These are phyloP conservation scores for Saccharomyces hybrid DNA, from an alignment of 1,139 yeast genomes.

Conservation along the genomic window DNA sequence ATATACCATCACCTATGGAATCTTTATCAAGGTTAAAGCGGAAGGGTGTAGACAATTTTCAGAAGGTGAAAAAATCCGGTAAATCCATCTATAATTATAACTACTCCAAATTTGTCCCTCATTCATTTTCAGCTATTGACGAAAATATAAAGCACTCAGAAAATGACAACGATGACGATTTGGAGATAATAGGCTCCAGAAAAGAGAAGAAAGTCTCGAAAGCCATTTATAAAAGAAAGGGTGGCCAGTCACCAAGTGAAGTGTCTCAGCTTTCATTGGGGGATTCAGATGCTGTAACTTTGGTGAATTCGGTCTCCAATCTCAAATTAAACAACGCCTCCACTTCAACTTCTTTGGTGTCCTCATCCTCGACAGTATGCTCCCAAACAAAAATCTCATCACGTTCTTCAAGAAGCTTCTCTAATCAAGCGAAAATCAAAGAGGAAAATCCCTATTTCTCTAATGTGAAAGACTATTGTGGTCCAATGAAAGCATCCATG, in stretches of 20 bases:
- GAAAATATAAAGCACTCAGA: neutral
- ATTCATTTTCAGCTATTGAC: slow-evolving; percentile 2
- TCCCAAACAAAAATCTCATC: neutral
- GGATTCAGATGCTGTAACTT: slow-evolving; percentile 3
- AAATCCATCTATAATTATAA: slow-evolving; percentile 7
- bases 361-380: neutral
- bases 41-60: slow-evolving; percentile 12
- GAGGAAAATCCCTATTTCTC: neutral
- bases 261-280: neutral
- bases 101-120: neutral
- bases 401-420: neutral
- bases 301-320: slow-evolving; percentile 2
- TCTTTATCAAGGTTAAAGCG: slow-evolving; percentile 11
- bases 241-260: neutral
- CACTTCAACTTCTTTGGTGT: slow-evolving; percentile 1
- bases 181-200: neutral
- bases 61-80: slow-evolving; percentile 13
- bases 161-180: neutral
- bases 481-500: neutral
- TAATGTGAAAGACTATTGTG: neutral
- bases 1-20: slow-evolving; percentile 5
- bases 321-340: neutral
- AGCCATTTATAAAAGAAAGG: neutral
- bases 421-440: neutral
- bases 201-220: neutral